Evolutionary conservation across 805 yeast species (phyloP), one percentile per base, ranked within the genome.

Genomic region (Crinitomyces ghanaensis): DNA sequence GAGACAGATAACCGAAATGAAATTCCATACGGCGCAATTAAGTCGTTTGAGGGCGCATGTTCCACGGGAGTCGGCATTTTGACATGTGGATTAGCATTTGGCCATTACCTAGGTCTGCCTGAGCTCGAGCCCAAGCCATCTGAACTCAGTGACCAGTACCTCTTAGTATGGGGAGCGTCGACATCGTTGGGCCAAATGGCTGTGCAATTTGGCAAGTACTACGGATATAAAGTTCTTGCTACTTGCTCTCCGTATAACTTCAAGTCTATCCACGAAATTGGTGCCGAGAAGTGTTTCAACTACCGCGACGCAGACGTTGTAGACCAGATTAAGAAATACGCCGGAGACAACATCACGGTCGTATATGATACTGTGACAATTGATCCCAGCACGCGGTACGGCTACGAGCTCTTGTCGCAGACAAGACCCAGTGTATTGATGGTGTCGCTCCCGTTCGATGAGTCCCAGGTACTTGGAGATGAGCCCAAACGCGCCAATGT

Each of bases 161-260:
- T 46, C 5, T 36, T 50, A 1, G 34, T 50, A 9, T 50, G 48
- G 34, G 53, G 54, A 5, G 85, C 77, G 41, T 71, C 81, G 14
- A 65, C 79, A 15, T 65, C 76, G 17, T 64, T 75, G 11, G 84
- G 83, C 16, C 60, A 57, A 31, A 31, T 59, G 17, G 71, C 74
- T 6, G 63, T 74, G 33, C 85, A 79, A 60, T 43, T 74, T 28
- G 77, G 77, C n/a, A 68, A 68, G 43, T 47, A 59, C 22, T 38
- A 68, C 16, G 70, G 68, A 14, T 62, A 50, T 43, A 62, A 61
- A 27, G 65, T 70, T 31, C 50, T 66, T 30, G 65, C 66, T 3
- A 65, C 69, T 26, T 74, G 78, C 9, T 67, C 75, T 3, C 49
- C 57, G 34, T 65, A 62, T 43, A 58, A 70, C 47, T 59, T 57